Evolutionary conservation across 805 yeast genomes (phyloP), one percentile per base, ranked within the genome.

Genomic region (Starmerella powellii): DNA sequence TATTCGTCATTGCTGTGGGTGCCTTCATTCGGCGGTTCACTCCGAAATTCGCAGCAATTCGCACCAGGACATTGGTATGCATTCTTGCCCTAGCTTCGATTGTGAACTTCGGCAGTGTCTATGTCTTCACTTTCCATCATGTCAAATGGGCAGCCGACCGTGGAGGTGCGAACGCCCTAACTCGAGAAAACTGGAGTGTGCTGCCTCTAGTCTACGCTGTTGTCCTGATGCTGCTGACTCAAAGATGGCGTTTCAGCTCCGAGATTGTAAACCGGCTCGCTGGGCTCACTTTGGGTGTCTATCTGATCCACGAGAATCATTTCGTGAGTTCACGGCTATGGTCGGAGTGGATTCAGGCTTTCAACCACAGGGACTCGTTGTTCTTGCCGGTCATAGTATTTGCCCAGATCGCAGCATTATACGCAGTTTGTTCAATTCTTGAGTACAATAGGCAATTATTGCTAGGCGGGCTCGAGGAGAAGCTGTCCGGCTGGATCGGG

Each of bases 301-400:
- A 46, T 28, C 45, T 46, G 17, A 33, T 33, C 19, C 49, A 46
- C 33, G 49, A 46, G 38, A 36, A 36, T 32, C 5, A 24, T 15
- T 40, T 43, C 15, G 32, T 46, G 2, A 23, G 34, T 21, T 32
- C 28, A 3, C 38, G 30, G 11, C 24, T 46, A 17, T 46, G 44
- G 45, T 11, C 11, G 13, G 31, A 43, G 11, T 40, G 38, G 41
- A 26, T 40, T 3, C 20, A 29, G 2, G 45, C 31, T 3, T 19
- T 27, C 8, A 18, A 11, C 17, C 27, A 31, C 32, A 23, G 33
- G 15, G 42, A 41, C 32, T 33, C 32, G 2, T 3, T 31, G 5
- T 33, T 40, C 6, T 28, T 46, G 23, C 49, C 47, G 3, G n/a
- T 40, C 13, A 40, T 46, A 10, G 37, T 40, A 2, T 28, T 40